Evolutionary conservation across 164 flowering plant species (phyloP), one percentile per base, ranked within the genome.

Genomic region (Paratinospora sagittata): DNA sequence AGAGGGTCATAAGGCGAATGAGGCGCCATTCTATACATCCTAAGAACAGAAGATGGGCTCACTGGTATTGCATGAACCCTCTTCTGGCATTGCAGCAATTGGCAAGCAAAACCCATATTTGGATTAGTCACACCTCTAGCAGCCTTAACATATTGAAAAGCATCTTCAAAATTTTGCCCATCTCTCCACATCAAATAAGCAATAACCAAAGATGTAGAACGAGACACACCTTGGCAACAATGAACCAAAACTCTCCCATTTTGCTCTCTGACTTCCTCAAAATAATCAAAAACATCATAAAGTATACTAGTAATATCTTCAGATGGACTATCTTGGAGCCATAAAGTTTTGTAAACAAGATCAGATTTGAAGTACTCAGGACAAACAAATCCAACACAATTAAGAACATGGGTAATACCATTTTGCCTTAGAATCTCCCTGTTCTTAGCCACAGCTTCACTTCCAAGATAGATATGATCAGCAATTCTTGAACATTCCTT

Each of bases 111-210:
- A 0, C 97, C 97, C 90, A 90, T 85, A 43, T 90, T 92, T 1
- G 97, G 97, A 70, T 92, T 88, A 0, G 95, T 80, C 26, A 90
- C 88, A 55, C 90, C 95, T 58, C 97, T 68, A 1, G 95, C 97
- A 30, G 88, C 82, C 78, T 90, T 92, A 70, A 92, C 97, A 66
- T 72, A 81, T 74, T 86, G 90, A 75, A 91, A 91, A 0, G 97
- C 97, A 70, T 85, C 90, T 16, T 91, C 95, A 63, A 87, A 91
- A 78, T 92, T 90, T 79, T 85, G 89, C 12, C 89, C 85, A 47
- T 90, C 83, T 66, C 85, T 88, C 97, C 97, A 92, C 90, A 92
- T 92, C 65, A 92, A 86, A 70, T 92, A 92, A 0, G 95, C 97
- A 68, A 92, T 92, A 19, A 87, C 95, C 82, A 92, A 75, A 1